Conservation (phyloP, 2,329 filamentous ascomycete genomes). For the Phialocephala sp. region DNA sequence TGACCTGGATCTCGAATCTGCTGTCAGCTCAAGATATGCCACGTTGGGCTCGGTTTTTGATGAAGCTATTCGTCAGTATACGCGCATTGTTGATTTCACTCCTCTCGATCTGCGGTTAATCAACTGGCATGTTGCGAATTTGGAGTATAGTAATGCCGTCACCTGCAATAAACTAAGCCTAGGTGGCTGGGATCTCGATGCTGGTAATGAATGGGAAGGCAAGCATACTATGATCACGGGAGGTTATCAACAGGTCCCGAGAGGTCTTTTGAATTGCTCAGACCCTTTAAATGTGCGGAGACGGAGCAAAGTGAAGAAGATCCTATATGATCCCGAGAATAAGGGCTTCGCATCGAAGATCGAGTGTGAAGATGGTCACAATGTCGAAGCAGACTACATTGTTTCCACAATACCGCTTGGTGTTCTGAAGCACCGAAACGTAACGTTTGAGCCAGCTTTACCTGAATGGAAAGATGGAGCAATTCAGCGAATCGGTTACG, state of each 20-base stretch:
- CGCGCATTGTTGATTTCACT: constrained; percentile 78
- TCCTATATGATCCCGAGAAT: constrained; percentile 64
- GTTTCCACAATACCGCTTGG: constrained; percentile 90
- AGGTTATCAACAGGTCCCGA: constrained; percentile 92
- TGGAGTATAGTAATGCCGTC: constrained; percentile 96
- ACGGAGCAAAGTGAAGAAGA: constrained; percentile 72
- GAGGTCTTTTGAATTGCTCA: constrained; percentile 81
- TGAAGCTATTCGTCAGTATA: constrained; percentile 87
- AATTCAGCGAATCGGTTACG: constrained; percentile 86
- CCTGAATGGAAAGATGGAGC: constrained; percentile 84
- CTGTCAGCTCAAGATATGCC: constrained; percentile 66
- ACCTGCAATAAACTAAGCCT: constrained; percentile 88
- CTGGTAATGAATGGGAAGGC: constrained; percentile 96
- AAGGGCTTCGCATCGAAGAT: constrained; percentile 60
- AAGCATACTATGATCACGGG: constrained; percentile 92
- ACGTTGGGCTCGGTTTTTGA: constrained; percentile 93
- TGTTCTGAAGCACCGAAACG: constrained; percentile 81
- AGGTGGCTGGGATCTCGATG: constrained; percentile 94
- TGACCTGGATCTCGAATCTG: constrained; percentile 73
- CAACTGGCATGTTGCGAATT: constrained; percentile 98
- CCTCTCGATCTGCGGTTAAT: constrained; percentile 87
- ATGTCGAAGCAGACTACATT: constrained; percentile 85
- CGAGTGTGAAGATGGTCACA: constrained; percentile 77
- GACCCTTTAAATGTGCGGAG: constrained; percentile 78
- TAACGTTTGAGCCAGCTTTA: constrained; percentile 90